These are phyloP conservation scores for Melanogaster broomeanus DNA, from an alignment of 768 basidiomycete genomes.

Conservation along the genomic window DNA sequence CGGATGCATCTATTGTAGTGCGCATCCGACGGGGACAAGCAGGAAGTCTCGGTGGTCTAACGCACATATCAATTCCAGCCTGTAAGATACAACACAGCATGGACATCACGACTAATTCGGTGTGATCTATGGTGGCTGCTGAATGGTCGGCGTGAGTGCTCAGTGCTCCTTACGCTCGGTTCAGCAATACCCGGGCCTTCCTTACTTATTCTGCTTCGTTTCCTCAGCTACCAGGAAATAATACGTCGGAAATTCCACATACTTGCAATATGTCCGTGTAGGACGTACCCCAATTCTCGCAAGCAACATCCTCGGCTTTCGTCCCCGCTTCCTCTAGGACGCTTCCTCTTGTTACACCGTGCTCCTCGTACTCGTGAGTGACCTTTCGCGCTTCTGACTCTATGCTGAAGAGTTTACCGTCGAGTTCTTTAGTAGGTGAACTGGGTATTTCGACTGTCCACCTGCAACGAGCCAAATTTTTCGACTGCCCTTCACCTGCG, in stretches of 20 bases:
- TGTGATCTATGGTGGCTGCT: no score
- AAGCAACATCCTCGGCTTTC: not conserved
- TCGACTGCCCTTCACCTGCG: no score
- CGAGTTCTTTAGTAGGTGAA: not conserved
- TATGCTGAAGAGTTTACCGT: not conserved
- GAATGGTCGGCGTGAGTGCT: not conserved
- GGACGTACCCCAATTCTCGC: not conserved
- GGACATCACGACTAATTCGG: no score
- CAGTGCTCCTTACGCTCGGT: not conserved
- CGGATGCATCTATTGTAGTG: no score
- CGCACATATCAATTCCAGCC: no score
- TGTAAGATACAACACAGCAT: no score
- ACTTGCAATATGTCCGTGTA: not conserved
- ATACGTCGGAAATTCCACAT: not conserved
- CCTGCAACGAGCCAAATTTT: no score
- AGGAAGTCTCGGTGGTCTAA: no score
- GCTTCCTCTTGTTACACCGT: not conserved
- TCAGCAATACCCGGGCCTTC: not conserved
- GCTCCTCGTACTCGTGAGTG: not conserved
- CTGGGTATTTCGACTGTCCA: no score
- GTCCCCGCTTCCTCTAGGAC: not conserved
- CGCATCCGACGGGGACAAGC: no score
- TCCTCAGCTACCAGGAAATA: not conserved
- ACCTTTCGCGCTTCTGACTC: not conserved
- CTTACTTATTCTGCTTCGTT: no score